These are phyloP conservation scores for Limnomonas spitsbergensis DNA, from an alignment of 139 green algal species.

Conservation along the genomic window DNA sequence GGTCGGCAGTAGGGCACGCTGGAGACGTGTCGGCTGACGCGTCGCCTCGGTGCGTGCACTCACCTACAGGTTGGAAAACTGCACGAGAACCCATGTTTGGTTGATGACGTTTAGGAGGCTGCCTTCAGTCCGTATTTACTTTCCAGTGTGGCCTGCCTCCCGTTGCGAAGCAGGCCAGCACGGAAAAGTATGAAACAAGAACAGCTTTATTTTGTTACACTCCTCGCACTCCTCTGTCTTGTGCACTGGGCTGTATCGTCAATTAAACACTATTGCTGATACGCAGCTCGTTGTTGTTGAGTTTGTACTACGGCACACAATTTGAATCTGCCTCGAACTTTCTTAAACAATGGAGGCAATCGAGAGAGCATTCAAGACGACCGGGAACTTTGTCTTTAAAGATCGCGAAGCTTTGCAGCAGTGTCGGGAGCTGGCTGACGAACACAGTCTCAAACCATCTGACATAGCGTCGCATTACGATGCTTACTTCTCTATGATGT, in stretches of 20 bases:
- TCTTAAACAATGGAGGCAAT: background rate
- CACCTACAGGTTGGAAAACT: constrained; percentile 43
- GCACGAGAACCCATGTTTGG: constrained; percentile 14
- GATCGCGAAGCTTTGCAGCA: background rate
- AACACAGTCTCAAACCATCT: constrained; percentile 3
- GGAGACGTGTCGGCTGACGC: background rate
- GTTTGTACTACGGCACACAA: background rate
- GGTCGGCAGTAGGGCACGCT: background rate
- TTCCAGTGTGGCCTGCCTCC: too few relatives aligned
- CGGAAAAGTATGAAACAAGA: too few relatives aligned
- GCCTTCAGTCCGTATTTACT: too few relatives aligned
- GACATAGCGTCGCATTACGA: constrained; percentile 15
- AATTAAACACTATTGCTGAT: too few relatives aligned
- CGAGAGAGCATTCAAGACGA: constrained; percentile 1
- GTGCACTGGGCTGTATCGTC: too few relatives aligned
- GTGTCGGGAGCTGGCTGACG: background rate
- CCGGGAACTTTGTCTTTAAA: constrained; percentile 12
- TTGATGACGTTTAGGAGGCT: background rate
- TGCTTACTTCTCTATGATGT: constrained; percentile 9
- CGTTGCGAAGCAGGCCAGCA: too few relatives aligned
- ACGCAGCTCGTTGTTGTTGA: background rate
- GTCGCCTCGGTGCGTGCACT: background rate
- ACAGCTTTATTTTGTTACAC: too few relatives aligned
- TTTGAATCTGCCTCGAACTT: background rate
- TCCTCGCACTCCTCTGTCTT: too few relatives aligned